Conservation (phyloP, 768 basidiomycete species). For the Hygrophorus pudorinus region DNA sequence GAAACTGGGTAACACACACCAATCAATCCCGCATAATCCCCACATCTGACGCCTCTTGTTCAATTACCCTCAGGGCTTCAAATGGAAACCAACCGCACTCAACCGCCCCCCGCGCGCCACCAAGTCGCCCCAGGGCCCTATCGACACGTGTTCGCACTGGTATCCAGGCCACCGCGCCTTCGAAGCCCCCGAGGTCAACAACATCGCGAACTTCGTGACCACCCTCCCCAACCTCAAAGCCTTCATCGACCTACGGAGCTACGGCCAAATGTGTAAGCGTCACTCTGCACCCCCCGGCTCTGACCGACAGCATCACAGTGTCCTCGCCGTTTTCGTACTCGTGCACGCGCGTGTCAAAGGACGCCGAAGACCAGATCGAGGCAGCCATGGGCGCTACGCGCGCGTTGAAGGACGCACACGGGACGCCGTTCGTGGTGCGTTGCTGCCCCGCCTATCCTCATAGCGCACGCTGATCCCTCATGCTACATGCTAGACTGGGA, state of each 20-base stretch:
- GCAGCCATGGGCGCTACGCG: slow-evolving; percentile 56
- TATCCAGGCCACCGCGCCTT: slow-evolving; percentile 70
- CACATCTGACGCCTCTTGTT: neutral
- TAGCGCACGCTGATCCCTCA: too few relatives aligned
- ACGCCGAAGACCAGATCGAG: slow-evolving; percentile 70
- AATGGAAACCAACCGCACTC: slow-evolving; percentile 48
- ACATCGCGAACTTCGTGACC: slow-evolving; percentile 58
- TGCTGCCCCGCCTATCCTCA: too few relatives aligned
- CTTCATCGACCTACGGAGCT: slow-evolving; percentile 72
- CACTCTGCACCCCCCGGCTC: neutral
- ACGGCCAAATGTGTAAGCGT: slow-evolving; percentile 70
- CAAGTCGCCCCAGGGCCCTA: slow-evolving; percentile 13
- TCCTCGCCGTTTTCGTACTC: slow-evolving; percentile 73
- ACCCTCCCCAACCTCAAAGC: slow-evolving; percentile 42
- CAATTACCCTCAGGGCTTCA: slow-evolving; percentile 66
- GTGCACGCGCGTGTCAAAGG: slow-evolving; percentile 50
- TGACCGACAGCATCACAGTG: slow-evolving; percentile 29
- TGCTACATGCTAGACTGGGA: slow-evolving; percentile 34
- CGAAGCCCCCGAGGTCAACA: slow-evolving; percentile 67
- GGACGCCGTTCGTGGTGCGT: slow-evolving; percentile 43
- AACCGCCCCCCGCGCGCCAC: too few relatives aligned
- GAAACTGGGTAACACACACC: slow-evolving; percentile 45
- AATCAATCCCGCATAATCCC: neutral
- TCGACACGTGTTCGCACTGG: slow-evolving; percentile 62
- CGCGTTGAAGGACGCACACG: slow-evolving; percentile 44